Evolutionary conservation across 1,284 basidiomycete species (phyloP), one percentile per base, ranked within the genome.

Genomic region (Ceratobasidium sp.): DNA sequence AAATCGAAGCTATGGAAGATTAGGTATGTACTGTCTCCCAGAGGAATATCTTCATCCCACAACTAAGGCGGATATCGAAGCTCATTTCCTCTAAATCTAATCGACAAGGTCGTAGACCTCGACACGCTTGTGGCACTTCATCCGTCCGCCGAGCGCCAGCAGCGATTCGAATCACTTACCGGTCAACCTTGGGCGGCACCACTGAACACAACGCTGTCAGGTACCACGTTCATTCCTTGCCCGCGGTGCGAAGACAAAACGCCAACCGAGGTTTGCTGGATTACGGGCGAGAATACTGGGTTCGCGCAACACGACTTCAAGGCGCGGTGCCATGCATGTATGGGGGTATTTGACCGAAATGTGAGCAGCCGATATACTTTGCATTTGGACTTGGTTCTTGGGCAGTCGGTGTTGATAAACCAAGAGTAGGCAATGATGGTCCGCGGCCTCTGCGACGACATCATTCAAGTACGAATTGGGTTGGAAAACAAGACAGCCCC

Each of bases 51-150:
- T 11, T 11, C 35, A 5, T 38, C 35, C 11, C 35, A 11, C 35
- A 38, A 38, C 11, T 38, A 38, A 38, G 11, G 11, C 35, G 4
- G 35, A 11, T 38, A 11, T 38, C 35, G 11, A 38, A 76, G 76
- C 8, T 49, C 59, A 9, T 73, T 75, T 41, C 76, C 76, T 1
- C 47, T 76, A 4, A 30, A 70, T n/a, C 72, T 72, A 32, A 52
- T 76, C 18, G 49, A 64, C 18, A 49, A 71, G 1, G 41, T 73
- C 4, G 44, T 76, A 41, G 73, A 75, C 26, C 41, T 54, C 7
- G 58, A 66, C 9, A 72, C 75, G 14, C 71, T 76, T 13, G 38
- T 73, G 16, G 64, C 76, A 6, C 64, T 74, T 8, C 58, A 64
- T 18, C 76, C 76, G 5, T 59, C 64, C n/a, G 50, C 61, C 16